phyloP scores from a whole-genome alignment of 805 yeast species.

The Peterozyma toletana region DNA sequence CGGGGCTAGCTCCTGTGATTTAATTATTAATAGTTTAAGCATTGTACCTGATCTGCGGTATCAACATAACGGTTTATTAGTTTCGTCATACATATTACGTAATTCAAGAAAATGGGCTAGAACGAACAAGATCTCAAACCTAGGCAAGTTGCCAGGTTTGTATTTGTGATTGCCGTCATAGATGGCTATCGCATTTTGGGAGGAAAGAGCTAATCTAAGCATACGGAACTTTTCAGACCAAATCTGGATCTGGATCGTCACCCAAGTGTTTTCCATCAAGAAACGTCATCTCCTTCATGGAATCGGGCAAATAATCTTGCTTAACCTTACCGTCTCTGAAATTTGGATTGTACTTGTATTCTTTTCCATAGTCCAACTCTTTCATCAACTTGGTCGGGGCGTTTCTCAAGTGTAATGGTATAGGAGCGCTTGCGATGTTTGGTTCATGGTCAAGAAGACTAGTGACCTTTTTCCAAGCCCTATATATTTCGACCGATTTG shows the following conservation, averaged over 20 bases:
- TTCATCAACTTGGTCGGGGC: constrained; percentile 93
- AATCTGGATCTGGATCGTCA: constrained; percentile 31
- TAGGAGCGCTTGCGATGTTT: constrained; percentile 50
- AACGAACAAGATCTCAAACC: too few species aligned
- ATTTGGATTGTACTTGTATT: constrained; percentile 85
- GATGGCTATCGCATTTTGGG: too few species aligned
- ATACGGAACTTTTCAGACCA: constrained; percentile 9
- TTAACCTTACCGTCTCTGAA: constrained; percentile 62
- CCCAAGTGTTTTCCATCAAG: constrained; percentile 56
- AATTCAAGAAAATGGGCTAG: too few species aligned
- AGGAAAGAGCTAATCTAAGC: too few species aligned
- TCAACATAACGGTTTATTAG: too few species aligned
- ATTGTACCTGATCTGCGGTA: too few species aligned
- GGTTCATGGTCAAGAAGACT: constrained; percentile 50
- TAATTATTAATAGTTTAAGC: too few species aligned
- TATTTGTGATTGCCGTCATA: too few species aligned
- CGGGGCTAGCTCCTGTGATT: too few species aligned
- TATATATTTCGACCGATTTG: constrained; percentile 80
- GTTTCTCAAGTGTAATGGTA: constrained; percentile 81
- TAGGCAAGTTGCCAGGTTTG: too few species aligned
- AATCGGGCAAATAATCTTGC: constrained; percentile 74
- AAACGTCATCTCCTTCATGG: constrained; percentile 39
- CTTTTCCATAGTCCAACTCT: constrained; percentile 77
- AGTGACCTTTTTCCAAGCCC: constrained; percentile 71
- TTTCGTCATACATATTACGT: too few species aligned